Evolutionary conservation across 169 alveolate species (phyloP).

Genomic region (Plasmodium blacklocki): DNA sequence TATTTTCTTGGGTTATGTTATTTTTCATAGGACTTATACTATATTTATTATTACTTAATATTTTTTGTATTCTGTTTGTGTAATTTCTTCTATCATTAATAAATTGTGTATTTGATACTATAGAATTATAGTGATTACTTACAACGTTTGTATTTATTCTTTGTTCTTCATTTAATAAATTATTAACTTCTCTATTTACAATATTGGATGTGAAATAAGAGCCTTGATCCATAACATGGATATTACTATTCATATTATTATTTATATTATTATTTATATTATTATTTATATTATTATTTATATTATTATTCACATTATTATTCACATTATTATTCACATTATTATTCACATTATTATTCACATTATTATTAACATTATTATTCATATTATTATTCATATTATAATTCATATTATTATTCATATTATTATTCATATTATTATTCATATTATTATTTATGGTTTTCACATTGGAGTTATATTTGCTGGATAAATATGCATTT

Average conservation of each 20-base stretch:
- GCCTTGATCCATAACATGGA: slow-evolving; percentile 4
- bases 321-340: too few species aligned
- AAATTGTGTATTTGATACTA: slow-evolving; percentile 17
- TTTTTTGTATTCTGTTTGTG: slow-evolving; percentile 28
- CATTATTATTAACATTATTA: too few species aligned
- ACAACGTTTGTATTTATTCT: slow-evolving; percentile 1
- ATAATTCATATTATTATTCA: too few species aligned
- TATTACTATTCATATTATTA: slow-evolving; percentile 9
- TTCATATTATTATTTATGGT: background rate
- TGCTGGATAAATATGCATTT: background rate
- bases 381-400: too few species aligned
- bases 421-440: background rate
- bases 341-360: too few species aligned
- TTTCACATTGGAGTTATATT: background rate
- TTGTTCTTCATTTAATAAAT: slow-evolving; percentile 3
- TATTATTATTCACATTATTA: too few species aligned
- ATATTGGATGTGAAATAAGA: slow-evolving; percentile 7
- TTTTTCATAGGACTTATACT: slow-evolving; percentile 27
- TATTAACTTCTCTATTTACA: slow-evolving; percentile 5
- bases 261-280: background rate
- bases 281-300: too few species aligned
- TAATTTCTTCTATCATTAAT: slow-evolving; percentile 24
- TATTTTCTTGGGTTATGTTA: slow-evolving; percentile 10
- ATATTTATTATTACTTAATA: slow-evolving; percentile 12
- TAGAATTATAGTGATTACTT: background rate